Evolutionary conservation across 345 rosid species (phyloP).

Genomic region (Ceriops zippeliana): DNA sequence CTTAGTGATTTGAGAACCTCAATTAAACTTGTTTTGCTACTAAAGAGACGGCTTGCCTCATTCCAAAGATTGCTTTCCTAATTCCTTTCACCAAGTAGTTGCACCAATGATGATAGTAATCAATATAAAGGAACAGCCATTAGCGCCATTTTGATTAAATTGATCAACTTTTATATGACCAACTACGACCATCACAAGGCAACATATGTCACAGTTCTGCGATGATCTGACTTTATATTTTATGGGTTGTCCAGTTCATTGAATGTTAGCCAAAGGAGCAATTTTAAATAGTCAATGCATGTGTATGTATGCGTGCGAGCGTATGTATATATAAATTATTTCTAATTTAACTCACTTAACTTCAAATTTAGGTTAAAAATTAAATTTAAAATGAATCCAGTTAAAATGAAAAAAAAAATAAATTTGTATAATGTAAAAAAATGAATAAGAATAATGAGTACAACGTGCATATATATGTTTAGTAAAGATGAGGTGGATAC

Average conservation of each 20-base stretch:
- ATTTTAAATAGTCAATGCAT: background rate
- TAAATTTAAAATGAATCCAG: too few relatives aligned
- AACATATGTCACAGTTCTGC: too few relatives aligned
- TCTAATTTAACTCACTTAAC: too few relatives aligned
- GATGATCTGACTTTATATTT: too few relatives aligned
- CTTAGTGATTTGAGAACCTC: conserved; percentile 24
- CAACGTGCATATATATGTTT: background rate
- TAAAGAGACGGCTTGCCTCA: conserved; percentile 50
- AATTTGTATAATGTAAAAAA: too few relatives aligned
- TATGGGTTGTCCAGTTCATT: too few relatives aligned
- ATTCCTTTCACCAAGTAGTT: conserved; percentile 27
- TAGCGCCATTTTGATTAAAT: background rate
- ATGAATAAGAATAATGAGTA: too few relatives aligned
- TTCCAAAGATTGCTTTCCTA: conserved; percentile 39
- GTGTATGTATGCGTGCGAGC: too few relatives aligned
- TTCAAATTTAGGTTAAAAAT: too few relatives aligned
- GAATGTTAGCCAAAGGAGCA: conserved; percentile 6
- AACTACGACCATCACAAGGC: too few relatives aligned
- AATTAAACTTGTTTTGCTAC: conserved; percentile 13
- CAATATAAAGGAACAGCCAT: background rate
- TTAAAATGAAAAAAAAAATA: too few relatives aligned
- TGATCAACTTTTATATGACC: background rate
- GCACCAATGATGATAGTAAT: conserved; percentile 5
- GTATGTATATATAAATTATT: too few relatives aligned
- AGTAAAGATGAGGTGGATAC: background rate